phyloP scores from a whole-genome alignment of 176 grass and related monocot species.

The Juncus effusus region DNA sequence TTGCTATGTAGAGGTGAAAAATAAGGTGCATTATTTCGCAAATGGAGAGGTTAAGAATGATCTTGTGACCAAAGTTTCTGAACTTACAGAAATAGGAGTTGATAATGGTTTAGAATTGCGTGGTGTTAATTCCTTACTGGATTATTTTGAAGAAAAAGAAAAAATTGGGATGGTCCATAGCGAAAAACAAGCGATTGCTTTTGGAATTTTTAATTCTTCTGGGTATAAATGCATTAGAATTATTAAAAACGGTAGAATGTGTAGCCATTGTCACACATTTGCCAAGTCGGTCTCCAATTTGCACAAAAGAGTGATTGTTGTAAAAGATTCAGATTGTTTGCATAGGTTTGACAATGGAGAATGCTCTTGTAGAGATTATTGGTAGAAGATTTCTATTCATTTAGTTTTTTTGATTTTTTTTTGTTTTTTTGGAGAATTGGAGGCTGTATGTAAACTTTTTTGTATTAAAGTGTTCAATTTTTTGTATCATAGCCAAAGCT shows the following conservation, averaged over 20 bases:
- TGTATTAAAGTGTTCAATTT: too few species aligned
- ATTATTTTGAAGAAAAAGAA: constrained; percentile 33
- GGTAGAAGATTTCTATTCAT: constrained; percentile 12
- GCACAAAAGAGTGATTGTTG: constrained; percentile 33
- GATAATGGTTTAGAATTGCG: constrained; percentile 8
- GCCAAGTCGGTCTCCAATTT: constrained; percentile 31
- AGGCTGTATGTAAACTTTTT: too few species aligned
- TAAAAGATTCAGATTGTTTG: constrained; percentile 33
- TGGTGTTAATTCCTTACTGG: constrained; percentile 12
- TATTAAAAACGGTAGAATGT: constrained; percentile 34
- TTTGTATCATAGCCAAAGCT: too few species aligned
- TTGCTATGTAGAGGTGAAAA: constrained; percentile 37
- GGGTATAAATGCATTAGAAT: constrained; percentile 28
- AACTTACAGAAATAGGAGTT: constrained; percentile 7
- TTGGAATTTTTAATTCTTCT: constrained; percentile 25
- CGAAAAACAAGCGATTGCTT: constrained; percentile 39
- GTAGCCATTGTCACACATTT: constrained; percentile 34
- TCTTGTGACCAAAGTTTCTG: constrained; percentile 4
- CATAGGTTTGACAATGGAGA: constrained; percentile 35
- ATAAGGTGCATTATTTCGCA: constrained; percentile 27
- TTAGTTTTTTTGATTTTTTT: too few species aligned
- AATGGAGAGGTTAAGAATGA: constrained; percentile 20
- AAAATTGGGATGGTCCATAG: constrained; percentile 24
- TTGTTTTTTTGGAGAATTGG: too few species aligned
- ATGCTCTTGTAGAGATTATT: constrained; percentile 46